Evolutionary conservation across 2,329 filamentous ascomycete species (phyloP).

Genomic region (Dactylella cylindrospora): DNA sequence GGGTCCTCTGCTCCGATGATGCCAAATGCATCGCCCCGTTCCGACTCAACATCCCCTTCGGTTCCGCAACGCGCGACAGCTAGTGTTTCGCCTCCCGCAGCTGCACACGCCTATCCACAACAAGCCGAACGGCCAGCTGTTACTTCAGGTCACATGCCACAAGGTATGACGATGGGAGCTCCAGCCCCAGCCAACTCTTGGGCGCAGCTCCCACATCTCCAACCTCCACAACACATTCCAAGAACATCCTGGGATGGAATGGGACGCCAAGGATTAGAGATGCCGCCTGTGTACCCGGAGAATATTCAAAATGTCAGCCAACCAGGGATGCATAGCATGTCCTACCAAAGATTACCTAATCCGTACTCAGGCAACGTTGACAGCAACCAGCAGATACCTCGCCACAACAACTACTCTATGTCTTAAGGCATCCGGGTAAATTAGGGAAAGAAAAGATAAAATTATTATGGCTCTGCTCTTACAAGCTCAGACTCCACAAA

Average conservation of each 20-base stretch:
- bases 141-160: slow-evolving; percentile 30
- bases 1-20: slow-evolving; percentile 38
- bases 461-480: too few relatives aligned
- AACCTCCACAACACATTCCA: slow-evolving; percentile 35
- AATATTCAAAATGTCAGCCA: slow-evolving; percentile 27
- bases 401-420: slow-evolving; percentile 39
- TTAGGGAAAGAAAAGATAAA: background rate
- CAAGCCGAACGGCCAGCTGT: slow-evolving; percentile 38
- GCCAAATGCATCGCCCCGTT: slow-evolving; percentile 34
- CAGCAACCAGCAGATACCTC: slow-evolving; percentile 31
- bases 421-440: slow-evolving; percentile 8
- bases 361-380: slow-evolving; percentile 36
- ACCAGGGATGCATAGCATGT: slow-evolving; percentile 28
- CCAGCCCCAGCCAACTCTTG: slow-evolving; percentile 23
- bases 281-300: slow-evolving; percentile 34
- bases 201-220: slow-evolving; percentile 39
- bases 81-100: slow-evolving; percentile 38
- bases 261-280: slow-evolving; percentile 32
- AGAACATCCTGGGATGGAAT: slow-evolving; percentile 42
- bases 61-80: slow-evolving; percentile 40
- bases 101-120: slow-evolving; percentile 34
- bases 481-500: too few relatives aligned
- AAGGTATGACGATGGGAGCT: slow-evolving; percentile 19
- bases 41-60: slow-evolving; percentile 37
- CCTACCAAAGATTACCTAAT: slow-evolving; percentile 34